Evolutionary conservation across 257 asterid species (phyloP).

Genomic region (Primulina eburnea): DNA sequence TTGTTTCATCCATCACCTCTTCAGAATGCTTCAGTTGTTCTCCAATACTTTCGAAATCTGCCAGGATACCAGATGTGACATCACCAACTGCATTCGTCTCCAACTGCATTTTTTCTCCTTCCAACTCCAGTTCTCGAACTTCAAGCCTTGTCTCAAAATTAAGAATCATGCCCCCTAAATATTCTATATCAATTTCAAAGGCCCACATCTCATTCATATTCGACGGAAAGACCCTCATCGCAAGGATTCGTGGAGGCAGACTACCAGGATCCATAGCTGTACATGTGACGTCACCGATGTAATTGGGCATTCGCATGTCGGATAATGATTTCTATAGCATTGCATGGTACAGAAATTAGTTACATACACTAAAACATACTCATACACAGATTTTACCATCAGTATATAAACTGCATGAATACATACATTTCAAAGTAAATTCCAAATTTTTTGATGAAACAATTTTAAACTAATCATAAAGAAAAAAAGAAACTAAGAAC

Average conservation of each 20-base stretch:
- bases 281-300: slow-evolving; percentile 78
- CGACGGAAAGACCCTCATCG: slow-evolving; percentile 85
- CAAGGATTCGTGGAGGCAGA: slow-evolving; percentile 85
- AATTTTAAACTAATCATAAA: neutral
- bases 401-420: neutral
- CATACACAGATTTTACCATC: slow-evolving; percentile 7
- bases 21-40: slow-evolving; percentile 55
- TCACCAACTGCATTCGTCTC: slow-evolving; percentile 51
- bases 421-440: neutral
- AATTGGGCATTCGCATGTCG: slow-evolving; percentile 80
- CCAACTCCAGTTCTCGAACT: slow-evolving; percentile 68
- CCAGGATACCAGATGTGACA: slow-evolving; percentile 75
- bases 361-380: slow-evolving; percentile 1
- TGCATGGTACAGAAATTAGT: slow-evolving; percentile 23
- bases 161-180: slow-evolving; percentile 69
- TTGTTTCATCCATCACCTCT: slow-evolving; percentile 36
- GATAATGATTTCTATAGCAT: slow-evolving; percentile 62
- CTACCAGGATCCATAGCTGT: slow-evolving; percentile 74
- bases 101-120: slow-evolving; percentile 46
- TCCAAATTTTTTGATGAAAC: neutral
- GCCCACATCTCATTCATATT: slow-evolving; percentile 87
- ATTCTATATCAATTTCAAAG: slow-evolving; percentile 77
- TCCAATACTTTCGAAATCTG: slow-evolving; percentile 56
- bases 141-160: slow-evolving; percentile 84
- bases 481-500: slow-evolving; percentile 2